A percentile compares a stretch with the other conserved stretches of the same genome.
phyloP scores from a whole-genome alignment of 2,329 filamentous ascomycete species.

The Diaporthe citri region DNA sequence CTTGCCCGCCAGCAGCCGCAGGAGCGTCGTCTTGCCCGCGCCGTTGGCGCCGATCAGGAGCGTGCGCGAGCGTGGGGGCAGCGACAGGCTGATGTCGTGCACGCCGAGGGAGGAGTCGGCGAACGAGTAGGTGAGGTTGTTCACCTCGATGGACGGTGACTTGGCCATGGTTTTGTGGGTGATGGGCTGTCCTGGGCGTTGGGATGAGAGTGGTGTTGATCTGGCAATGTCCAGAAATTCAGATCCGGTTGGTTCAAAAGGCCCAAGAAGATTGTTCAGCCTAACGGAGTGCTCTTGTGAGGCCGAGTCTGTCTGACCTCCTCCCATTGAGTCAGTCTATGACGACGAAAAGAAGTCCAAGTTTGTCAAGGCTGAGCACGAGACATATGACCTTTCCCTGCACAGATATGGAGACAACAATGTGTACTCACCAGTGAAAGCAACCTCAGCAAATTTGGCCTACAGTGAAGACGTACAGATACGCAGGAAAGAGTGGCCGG shows the following conservation, averaged over 20 bases:
- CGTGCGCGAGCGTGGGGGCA: slow-evolving; percentile 87
- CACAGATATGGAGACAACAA: not conserved
- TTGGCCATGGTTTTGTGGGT: slow-evolving; percentile 45
- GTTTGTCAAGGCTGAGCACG: not conserved
- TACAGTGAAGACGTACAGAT: not conserved
- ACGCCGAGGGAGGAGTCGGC: slow-evolving; percentile 87
- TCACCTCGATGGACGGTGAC: slow-evolving; percentile 77
- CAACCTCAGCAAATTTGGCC: not conserved
- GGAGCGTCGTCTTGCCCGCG: slow-evolving; percentile 95
- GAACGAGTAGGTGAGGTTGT: slow-evolving; percentile 87
- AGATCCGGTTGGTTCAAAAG: not conserved
- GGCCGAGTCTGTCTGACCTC: not conserved
- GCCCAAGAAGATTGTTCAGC: not conserved
- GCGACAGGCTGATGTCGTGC: slow-evolving; percentile 76
- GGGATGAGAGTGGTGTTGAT: not conserved
- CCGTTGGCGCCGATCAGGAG: slow-evolving; percentile 97
- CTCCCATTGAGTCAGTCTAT: slow-evolving; percentile 29
- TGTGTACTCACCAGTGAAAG: not conserved
- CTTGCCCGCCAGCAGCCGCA: slow-evolving; percentile 94
- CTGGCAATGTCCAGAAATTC: not conserved
- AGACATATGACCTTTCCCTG: not conserved
- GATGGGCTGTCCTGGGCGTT: slow-evolving; percentile 33
- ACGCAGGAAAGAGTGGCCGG: not conserved
- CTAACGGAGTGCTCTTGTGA: not conserved
- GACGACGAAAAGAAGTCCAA: slow-evolving; percentile 12